Evolutionary conservation across 345 rosid species (phyloP), one percentile per base, ranked within the genome.

Genomic region (Arabidopsis suecica): DNA sequence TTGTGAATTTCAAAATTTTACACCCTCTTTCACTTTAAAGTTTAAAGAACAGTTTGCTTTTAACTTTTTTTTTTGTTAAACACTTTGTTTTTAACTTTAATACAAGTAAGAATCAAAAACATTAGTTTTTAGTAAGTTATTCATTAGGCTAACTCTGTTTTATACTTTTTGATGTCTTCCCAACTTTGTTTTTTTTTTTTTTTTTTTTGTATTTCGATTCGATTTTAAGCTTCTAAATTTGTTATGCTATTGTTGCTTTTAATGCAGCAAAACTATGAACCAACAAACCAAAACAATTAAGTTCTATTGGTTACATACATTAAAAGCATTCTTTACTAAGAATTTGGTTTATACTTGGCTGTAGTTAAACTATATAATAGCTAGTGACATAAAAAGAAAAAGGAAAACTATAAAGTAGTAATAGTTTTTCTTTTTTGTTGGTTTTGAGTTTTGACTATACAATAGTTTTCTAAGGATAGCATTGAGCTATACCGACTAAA

Each of bases 21-120:
- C 40, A 76, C 65, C 65, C 69, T n/a, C 69, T 76, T 76, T 76
- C 74, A 61, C 79, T 76, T 69, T 76, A 69, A 76, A 76, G 57
- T 42, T 20, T 49, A 75, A 75, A 59, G 68, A 76, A 61, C 13
- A 61, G 5, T 47, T 69, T 61, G 69, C 69, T 42, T 68, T 69
- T 20, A 18, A 38, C 34, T 5, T 5, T 30, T 23, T 68, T 59
- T 55, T 49, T 53, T 14, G 30, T 36, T 20, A 60, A 61, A 34
- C 49, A 59, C 34, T 44, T 44, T 33, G 36, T 22, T 33, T 34
- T 18, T 18, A 44, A 28, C 59, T 71, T 71, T 48, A 36, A 23
- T 10, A 71, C 37, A 14, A 45, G 48, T 12, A 42, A 61, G 33
- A 68, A 42, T 42, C 9, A 45, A 63, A 49, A 38, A 2, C 36